Conservation (phyloP, 306 rosid genomes). For the Trifolium dubium region DNA sequence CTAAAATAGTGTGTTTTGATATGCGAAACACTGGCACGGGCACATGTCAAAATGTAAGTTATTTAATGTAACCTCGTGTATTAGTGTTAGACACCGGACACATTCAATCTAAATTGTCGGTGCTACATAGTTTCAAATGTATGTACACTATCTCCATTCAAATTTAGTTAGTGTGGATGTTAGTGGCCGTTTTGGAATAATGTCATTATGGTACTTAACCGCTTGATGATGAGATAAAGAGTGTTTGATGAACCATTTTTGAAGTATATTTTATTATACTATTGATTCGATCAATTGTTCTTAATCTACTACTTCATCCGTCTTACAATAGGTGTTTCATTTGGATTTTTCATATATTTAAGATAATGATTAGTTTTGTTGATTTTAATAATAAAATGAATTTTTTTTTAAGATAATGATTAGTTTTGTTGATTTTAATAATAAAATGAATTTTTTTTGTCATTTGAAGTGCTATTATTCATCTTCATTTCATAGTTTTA, state of each 20-base stretch:
- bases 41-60: not conserved
- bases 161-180: not conserved
- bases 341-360: no score
- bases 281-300: not conserved
- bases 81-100: not conserved
- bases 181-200: conserved; percentile 22
- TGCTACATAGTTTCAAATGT: not conserved
- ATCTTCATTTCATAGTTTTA: no score
- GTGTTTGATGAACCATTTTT: not conserved
- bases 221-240: not conserved
- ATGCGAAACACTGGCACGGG: not conserved
- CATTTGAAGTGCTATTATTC: no score
- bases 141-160: not conserved
- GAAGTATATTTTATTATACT: not conserved
- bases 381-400: no score
- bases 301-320: not conserved
- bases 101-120: not conserved
- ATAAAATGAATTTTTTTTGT: no score
- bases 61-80: not conserved
- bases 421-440: no score
- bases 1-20: conserved; percentile 11
- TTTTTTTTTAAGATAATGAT: no score
- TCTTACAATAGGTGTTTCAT: no score
- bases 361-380: no score
- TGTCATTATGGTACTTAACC: not conserved